These are phyloP conservation scores for Ascoidea asiatica DNA, from an alignment of 805 yeast genomes.

Conservation along the genomic window DNA sequence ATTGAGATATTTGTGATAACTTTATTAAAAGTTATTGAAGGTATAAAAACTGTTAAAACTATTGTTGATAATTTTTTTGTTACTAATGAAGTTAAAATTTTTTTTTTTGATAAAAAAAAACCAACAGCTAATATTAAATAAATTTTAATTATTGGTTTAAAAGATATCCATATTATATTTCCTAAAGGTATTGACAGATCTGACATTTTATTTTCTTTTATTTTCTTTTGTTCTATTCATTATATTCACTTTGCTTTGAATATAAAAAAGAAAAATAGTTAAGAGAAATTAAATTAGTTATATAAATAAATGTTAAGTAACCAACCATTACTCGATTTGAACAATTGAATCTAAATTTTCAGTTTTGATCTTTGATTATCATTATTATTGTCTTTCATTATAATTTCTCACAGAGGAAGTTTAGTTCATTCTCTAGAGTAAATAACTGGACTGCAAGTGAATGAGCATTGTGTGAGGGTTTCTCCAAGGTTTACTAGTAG, in stretches of 20 bases:
- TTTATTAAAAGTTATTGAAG: slow-evolving; percentile 64
- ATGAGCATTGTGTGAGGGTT: slow-evolving; percentile 53
- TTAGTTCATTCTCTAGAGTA: no score
- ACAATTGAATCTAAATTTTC: no score
- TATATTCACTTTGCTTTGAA: no score
- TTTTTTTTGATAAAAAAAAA: slow-evolving; percentile 43
- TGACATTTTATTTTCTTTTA: no score
- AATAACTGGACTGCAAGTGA: slow-evolving; percentile 47
- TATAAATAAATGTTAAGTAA: no score
- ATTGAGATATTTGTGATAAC: slow-evolving; percentile 54
- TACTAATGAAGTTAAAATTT: slow-evolving; percentile 52
- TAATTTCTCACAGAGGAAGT: not conserved
- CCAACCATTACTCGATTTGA: no score
- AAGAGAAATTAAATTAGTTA: no score
- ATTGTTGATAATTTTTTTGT: slow-evolving; percentile 58
- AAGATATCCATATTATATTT: slow-evolving; percentile 58
- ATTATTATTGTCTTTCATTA: slow-evolving; percentile 8
- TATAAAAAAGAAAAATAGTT: no score
- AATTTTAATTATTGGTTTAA: slow-evolving; percentile 79
- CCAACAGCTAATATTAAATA: slow-evolving; percentile 62
- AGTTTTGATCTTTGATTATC: slow-evolving; percentile 14
- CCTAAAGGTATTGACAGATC: slow-evolving; percentile 37
- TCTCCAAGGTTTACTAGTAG: slow-evolving; percentile 49
- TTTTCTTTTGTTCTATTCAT: no score
- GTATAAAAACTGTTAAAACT: slow-evolving; percentile 55